A percentile compares a stretch with the other conserved stretches of the same genome.
phyloP scores from a whole-genome alignment of 768 basidiomycete genomes.

The Lactarius deliciosus region DNA sequence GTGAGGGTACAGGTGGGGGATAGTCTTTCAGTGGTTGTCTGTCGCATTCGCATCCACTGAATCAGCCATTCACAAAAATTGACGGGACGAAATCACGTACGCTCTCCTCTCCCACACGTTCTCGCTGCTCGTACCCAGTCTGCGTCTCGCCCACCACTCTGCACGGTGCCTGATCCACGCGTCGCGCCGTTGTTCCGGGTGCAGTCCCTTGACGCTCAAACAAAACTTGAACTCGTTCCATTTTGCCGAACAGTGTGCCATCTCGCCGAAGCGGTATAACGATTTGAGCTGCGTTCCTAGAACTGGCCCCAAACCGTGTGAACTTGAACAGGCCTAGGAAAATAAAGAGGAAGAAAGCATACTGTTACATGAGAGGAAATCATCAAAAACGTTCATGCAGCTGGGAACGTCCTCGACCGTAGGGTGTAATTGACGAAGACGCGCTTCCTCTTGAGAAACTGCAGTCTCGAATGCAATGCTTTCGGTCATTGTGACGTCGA shows the following conservation, averaged over 20 bases:
- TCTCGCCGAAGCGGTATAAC: constrained; percentile 81
- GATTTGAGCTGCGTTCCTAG: constrained; percentile 72
- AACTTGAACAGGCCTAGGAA: background rate
- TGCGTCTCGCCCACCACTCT: constrained; percentile 89
- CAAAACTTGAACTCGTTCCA: constrained; percentile 96
- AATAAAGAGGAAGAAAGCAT: constrained; percentile 26
- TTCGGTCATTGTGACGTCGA: background rate
- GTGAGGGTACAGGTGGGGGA: constrained; percentile 37
- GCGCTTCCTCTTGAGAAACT: constrained; percentile 66
- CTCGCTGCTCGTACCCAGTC: constrained; percentile 82
- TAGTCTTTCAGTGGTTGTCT: constrained; percentile 55
- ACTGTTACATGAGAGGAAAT: constrained; percentile 72
- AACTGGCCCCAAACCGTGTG: constrained; percentile 11
- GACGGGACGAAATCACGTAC: constrained; percentile 47
- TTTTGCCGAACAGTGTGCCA: constrained; percentile 70
- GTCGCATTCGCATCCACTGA: background rate
- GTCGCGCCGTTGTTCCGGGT: constrained; percentile 73
- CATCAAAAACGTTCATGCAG: constrained; percentile 75
- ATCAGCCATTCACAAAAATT: background rate
- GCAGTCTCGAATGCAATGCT: constrained; percentile 49
- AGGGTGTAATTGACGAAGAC: constrained; percentile 66
- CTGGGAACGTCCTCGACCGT: constrained; percentile 77
- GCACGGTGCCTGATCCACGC: constrained; percentile 86
- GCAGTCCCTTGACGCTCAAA: constrained; percentile 74
- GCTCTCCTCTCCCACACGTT: constrained; percentile 89